A percentile compares a stretch with the other conserved stretches of the same genome.
Conservation (phyloP, 208 protist genomes). For the Trypanosoma vivax region DNA sequence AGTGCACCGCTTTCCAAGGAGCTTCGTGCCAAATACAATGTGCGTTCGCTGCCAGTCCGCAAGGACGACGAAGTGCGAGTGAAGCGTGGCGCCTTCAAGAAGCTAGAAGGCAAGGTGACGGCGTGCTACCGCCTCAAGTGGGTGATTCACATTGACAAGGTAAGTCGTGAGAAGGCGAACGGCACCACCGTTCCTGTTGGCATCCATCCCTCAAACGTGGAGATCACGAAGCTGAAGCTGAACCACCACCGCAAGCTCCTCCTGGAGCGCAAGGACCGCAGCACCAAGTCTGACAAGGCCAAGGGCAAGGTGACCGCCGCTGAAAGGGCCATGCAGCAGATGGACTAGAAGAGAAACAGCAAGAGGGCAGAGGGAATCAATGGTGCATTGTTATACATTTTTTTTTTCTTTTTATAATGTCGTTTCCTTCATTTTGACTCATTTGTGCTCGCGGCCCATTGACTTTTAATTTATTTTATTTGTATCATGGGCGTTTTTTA, state of each 20-base stretch:
- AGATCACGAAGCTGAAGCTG: constrained; percentile 99
- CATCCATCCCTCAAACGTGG: constrained; percentile 98
- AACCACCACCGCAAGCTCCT: constrained; percentile 97
- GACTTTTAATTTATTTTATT: too few species aligned
- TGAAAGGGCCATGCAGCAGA: constrained; percentile 91
- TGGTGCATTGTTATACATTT: constrained; percentile 7
- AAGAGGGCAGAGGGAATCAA: background rate
- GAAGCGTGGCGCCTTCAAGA: constrained; percentile 95
- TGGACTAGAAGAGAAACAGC: constrained; percentile 58
- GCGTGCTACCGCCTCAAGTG: constrained; percentile 98
- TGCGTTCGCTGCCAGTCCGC: constrained; percentile 97
- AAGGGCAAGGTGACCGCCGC: constrained; percentile 88
- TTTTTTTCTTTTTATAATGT: constrained; percentile 9
- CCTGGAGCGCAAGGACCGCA: constrained; percentile 92
- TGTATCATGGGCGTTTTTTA: too few species aligned
- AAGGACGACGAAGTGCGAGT: constrained; percentile 99
- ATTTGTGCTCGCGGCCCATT: too few species aligned
- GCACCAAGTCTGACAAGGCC: constrained; percentile 84
- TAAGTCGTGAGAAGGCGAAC: constrained; percentile 96
- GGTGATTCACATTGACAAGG: constrained; percentile 98
- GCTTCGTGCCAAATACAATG: constrained; percentile 97
- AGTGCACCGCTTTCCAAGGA: constrained; percentile 97
- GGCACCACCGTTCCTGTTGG: constrained; percentile 91
- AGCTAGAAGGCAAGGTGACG: constrained; percentile 95
- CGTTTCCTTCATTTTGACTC: too few species aligned